A percentile compares a stretch with the other conserved stretches of the same genome.
phyloP scores from a whole-genome alignment of 495 filamentous ascomycete genomes.

The Pyronema domesticum region DNA sequence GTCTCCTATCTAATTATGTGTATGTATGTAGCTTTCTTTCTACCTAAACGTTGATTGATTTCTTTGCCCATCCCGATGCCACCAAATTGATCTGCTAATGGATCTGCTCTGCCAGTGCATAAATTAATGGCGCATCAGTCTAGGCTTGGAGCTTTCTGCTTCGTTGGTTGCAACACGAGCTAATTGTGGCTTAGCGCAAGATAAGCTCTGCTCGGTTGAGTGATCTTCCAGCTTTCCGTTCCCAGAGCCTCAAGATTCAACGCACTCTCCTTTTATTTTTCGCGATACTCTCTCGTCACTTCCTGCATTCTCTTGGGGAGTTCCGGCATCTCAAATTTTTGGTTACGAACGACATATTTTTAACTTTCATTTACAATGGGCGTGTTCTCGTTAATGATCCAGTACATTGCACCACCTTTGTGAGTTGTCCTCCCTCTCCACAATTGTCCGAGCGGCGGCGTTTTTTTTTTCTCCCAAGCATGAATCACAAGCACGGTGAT shows the following conservation, averaged over 20 bases:
- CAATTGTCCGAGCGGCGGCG: too few species aligned
- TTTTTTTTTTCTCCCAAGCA: not conserved
- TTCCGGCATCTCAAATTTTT: not conserved
- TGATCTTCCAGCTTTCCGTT: not conserved
- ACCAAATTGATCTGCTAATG: too few species aligned
- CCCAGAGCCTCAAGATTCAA: not conserved
- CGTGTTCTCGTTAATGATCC: conserved; percentile 9
- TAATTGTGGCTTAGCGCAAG: not conserved
- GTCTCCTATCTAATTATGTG: too few species aligned
- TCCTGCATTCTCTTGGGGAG: not conserved
- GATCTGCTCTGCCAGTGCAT: too few species aligned
- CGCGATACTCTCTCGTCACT: not conserved
- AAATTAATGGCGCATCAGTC: too few species aligned
- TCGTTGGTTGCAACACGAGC: too few species aligned
- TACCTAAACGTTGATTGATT: too few species aligned
- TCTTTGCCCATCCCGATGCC: too few species aligned
- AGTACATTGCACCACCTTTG: conserved; percentile 18
- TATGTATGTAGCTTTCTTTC: too few species aligned
- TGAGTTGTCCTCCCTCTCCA: not conserved
- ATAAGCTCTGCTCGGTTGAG: not conserved
- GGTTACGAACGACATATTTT: not conserved
- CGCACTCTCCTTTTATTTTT: not conserved
- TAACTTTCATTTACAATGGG: conserved; percentile 7
- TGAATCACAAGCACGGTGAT: not conserved
- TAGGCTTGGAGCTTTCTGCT: too few species aligned